Evolutionary conservation across 2,329 filamentous ascomycete genomes (phyloP).

Genomic region (Fusarium begoniae): DNA sequence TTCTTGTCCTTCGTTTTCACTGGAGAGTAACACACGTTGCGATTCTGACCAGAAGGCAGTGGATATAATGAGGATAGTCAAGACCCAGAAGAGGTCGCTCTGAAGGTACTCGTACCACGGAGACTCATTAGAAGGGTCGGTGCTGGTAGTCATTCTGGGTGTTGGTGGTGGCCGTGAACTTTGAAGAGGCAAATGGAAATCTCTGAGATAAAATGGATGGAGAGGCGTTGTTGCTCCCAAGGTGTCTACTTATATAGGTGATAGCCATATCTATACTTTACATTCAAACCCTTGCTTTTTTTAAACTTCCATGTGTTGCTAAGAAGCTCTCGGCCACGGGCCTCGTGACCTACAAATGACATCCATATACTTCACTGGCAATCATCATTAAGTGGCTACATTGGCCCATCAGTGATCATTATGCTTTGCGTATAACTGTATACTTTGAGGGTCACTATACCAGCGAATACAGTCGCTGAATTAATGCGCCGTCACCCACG

Average conservation of each 20-base stretch:
- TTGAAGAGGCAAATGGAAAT: not conserved
- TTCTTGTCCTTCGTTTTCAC: not conserved
- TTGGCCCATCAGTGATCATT: not conserved
- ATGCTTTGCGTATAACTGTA: not conserved
- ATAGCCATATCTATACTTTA: not conserved
- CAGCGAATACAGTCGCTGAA: not conserved
- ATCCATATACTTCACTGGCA: not conserved
- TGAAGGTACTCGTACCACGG: not conserved
- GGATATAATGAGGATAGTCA: not conserved
- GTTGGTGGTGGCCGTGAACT: not conserved
- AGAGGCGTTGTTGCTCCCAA: not conserved
- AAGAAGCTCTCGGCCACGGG: not conserved
- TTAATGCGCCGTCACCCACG: too few relatives aligned
- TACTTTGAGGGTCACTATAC: not conserved
- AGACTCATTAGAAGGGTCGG: not conserved
- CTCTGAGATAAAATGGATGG: not conserved
- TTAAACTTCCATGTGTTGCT: not conserved
- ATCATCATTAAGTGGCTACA: not conserved
- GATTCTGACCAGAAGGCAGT: not conserved
- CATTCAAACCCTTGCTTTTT: not conserved
- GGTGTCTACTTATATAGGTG: not conserved
- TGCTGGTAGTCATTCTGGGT: not conserved
- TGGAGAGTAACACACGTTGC: not conserved
- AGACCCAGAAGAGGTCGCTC: not conserved
- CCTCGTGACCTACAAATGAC: not conserved